Conservation (phyloP, 2,329 filamentous ascomycete genomes). For the Scedosporium dehoogii region DNA sequence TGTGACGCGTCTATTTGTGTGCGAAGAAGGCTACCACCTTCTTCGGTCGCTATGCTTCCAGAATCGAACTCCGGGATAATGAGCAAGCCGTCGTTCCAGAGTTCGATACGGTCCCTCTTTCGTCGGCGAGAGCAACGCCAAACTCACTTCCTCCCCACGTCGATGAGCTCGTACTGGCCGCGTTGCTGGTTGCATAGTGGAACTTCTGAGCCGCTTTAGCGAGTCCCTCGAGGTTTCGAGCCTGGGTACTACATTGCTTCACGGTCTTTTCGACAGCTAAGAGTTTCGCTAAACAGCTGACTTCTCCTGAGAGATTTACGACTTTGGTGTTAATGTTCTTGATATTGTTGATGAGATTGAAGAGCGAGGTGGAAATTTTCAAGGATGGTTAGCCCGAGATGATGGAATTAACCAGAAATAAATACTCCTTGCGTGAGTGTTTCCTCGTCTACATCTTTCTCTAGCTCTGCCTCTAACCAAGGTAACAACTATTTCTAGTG, state of each 20-base stretch:
- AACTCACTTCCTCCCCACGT: slow-evolving; percentile 1
- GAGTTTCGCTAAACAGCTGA: background rate
- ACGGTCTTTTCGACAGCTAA: slow-evolving; percentile 7
- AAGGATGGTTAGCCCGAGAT: background rate
- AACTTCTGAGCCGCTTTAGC: slow-evolving; percentile 4
- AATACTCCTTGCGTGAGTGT: background rate
- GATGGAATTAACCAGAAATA: background rate
- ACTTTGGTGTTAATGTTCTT: slow-evolving; percentile 5
- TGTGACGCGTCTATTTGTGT: background rate
- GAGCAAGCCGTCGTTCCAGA: background rate
- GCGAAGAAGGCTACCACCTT: background rate
- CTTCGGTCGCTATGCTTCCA: background rate
- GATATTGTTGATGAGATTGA: background rate
- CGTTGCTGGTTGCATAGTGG: background rate
- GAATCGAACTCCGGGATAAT: background rate
- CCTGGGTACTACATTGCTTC: background rate
- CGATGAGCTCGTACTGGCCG: background rate
- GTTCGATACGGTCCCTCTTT: background rate
- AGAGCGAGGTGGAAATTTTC: slow-evolving; percentile 4
- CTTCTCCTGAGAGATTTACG: slow-evolving; percentile 3
- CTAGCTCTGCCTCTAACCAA: too few species aligned
- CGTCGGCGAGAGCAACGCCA: background rate
- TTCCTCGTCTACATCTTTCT: too few species aligned
- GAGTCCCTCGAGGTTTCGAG: slow-evolving; percentile 2
- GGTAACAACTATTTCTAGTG: too few species aligned